Base-by-base conservation (phyloP, 2,329 filamentous ascomycete species). In the Hypoxylon sp. region DNA sequence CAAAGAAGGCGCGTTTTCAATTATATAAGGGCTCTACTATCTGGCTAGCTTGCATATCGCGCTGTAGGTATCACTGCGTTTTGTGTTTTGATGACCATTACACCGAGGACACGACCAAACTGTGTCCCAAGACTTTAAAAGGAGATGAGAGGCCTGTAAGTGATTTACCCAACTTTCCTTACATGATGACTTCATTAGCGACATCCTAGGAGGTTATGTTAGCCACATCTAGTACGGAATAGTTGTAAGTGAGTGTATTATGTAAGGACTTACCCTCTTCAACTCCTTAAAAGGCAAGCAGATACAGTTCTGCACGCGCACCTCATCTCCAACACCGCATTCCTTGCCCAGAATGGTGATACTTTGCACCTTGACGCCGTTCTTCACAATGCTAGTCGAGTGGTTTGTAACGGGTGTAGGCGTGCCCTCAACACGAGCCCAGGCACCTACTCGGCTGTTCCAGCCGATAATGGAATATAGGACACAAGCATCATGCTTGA, bases 331-430 rank as follows among this genome's bases (percentile, higher is more conserved):
- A 31, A 98, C 96, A 62, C 86, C 89, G 78, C 95, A 98, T 81
- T 99, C 96, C 86, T 98, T 98, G 79, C 95, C 95, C 70, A 99
- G 82, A 73, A 98, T 99, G 51, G 95, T 98, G 78, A 98, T 96
- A 81, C 94, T 97, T 86, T 98, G 96, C 56, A 99, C 96, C 86
- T 98, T 98, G 81, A 98, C 91, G 56, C 96, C 96, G 77, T 98
- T 97, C 89, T 98, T 98, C 81, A 98, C 87, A 76, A 98, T 94
- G 82, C 92, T 97, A 13, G 95, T 98, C 59, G 90, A 92, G 84
- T 98, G 95, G 84, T 92, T 97, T 57, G 88, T 91, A 61, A 93
- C 90, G 0, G 94, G 92, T 14, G 92, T 97, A 0, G 95, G 94
- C 0, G 94, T 97, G 60, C 96, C 96, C 82, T 99, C 96, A 26